Percentiles rank a stretch among this genome's conserved stretches.
Evolutionary conservation across 2,329 filamentous ascomycete genomes (phyloP).

Genomic region (Macrophomina pseudophaseolina): DNA sequence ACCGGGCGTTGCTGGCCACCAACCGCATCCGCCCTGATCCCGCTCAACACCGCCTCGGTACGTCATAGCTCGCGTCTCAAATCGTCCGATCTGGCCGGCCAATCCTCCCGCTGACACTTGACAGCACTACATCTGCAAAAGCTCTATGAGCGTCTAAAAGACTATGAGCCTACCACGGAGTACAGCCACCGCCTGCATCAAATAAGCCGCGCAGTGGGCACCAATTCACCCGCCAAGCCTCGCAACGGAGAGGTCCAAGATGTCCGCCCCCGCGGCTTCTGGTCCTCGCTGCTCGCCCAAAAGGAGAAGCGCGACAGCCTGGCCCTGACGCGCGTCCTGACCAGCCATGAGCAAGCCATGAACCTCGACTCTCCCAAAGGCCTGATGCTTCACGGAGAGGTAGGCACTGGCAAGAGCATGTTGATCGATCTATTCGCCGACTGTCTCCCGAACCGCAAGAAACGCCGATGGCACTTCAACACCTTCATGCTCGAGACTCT

Average conservation of each 20-base stretch:
- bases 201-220: slow-evolving; percentile 55
- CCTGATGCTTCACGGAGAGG: slow-evolving; percentile 78
- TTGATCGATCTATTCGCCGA: slow-evolving; percentile 82
- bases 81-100: neutral
- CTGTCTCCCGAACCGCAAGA: slow-evolving; percentile 73
- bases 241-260: slow-evolving; percentile 41
- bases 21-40: slow-evolving; percentile 71
- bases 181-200: slow-evolving; percentile 70
- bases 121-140: slow-evolving; percentile 75
- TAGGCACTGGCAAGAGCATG: slow-evolving; percentile 85
- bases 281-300: slow-evolving; percentile 59
- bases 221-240: slow-evolving; percentile 35
- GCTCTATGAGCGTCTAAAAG: slow-evolving; percentile 75
- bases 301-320: slow-evolving; percentile 60
- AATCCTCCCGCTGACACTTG: slow-evolving; percentile 32
- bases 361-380: slow-evolving; percentile 74
- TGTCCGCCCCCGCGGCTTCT: slow-evolving; percentile 52
- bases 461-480: slow-evolving; percentile 81
- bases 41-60: slow-evolving; percentile 68
- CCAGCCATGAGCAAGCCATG: slow-evolving; percentile 72
- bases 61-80: slow-evolving; percentile 21
- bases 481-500: slow-evolving; percentile 83
- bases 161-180: slow-evolving; percentile 75
- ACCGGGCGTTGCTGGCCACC: slow-evolving; percentile 71
- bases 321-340: slow-evolving; percentile 71